Conservation (phyloP, 2,329 filamentous ascomycete genomes). For the Diatrype stigma region DNA sequence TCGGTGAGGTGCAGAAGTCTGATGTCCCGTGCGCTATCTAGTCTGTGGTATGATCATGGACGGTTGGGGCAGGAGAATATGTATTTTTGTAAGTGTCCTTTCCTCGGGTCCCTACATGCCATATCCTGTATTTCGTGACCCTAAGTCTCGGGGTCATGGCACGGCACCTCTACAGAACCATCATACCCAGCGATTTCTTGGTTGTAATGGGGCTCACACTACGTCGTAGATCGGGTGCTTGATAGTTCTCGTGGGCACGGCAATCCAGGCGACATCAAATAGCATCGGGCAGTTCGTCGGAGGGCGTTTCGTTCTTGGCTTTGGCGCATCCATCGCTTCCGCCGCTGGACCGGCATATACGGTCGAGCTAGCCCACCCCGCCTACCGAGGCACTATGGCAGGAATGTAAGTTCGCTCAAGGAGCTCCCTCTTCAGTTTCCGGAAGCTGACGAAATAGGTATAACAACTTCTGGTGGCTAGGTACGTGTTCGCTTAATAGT, state of each 20-base stretch:
- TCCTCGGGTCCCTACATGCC: too few species aligned
- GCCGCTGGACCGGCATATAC: slow-evolving; percentile 60
- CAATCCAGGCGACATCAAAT: slow-evolving; percentile 44
- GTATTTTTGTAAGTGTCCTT: slow-evolving; percentile 40
- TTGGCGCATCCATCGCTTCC: slow-evolving; percentile 56
- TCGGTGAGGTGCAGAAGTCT: not conserved
- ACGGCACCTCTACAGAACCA: too few species aligned
- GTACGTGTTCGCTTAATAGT: not conserved
- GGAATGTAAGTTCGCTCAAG: slow-evolving; percentile 52
- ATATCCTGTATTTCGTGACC: too few species aligned
- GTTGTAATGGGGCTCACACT: not conserved
- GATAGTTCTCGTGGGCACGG: slow-evolving; percentile 47
- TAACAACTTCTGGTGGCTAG: slow-evolving; percentile 39
- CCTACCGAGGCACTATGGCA: slow-evolving; percentile 57
- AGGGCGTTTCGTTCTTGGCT: slow-evolving; percentile 50
- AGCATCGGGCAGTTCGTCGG: slow-evolving; percentile 50
- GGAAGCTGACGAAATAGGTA: slow-evolving; percentile 14
- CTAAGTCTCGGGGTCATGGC: too few species aligned
- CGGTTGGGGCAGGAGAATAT: slow-evolving; percentile 47
- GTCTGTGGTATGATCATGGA: slow-evolving; percentile 48
- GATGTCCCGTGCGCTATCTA: slow-evolving; percentile 1
- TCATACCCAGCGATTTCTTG: too few species aligned
- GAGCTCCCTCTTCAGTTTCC: slow-evolving; percentile 27
- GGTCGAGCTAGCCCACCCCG: slow-evolving; percentile 59
- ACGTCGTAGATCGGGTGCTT: slow-evolving; percentile 36